Evolutionary conservation across 768 basidiomycete genomes (phyloP), one percentile per base, ranked within the genome.

Genomic region (Tylopilus sp.): DNA sequence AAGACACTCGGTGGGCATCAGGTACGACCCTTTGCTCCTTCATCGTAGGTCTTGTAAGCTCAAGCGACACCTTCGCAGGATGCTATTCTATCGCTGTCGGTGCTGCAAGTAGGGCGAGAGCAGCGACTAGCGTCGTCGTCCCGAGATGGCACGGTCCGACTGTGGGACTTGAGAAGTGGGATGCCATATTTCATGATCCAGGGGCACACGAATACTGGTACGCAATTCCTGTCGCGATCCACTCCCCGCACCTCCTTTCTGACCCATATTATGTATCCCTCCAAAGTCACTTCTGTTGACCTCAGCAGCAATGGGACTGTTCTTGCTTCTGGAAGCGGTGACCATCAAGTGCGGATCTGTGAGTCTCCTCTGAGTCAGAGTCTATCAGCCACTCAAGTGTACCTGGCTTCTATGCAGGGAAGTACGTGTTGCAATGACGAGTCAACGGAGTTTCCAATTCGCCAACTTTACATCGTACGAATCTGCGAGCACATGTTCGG

Each of bases 341-440:
- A 73, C 58, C 60, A 60, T 45, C 57, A 66, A 58, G 69, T 71
- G 48, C 66, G 74, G 54, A 72, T 73, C 55, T 74, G 72, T 74
- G 51, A 58, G 69, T 59, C 38, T 26, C 42, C 41, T 44, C 36
- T 29, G 36, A 42, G 26, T 38, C 25, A 37, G 41, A 55, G 57
- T 54, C 31, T 53, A 60, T 62, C 56, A 56, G 17, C 33, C 45
- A 41, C 51, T 64, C 37, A 57, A 38, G 12, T 40, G 38, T 19
- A 22, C 53, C 41, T 49, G 52, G 29, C 50, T 54, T 58, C 56
- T 19, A 17, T 47, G 31, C 51, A 68, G 66, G 66, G 66, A 58
- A 67, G 38, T 68, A 68, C 30, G 30, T 53, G 26, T 26, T 68
- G 14, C 63, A 67, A 26, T 68, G 59, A 63, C 53, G n/a, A n/a